Percentiles rank a stretch among this genome's conserved stretches.
Conservation (phyloP, 495 filamentous ascomycete genomes). For the Xylaria scruposa region DNA sequence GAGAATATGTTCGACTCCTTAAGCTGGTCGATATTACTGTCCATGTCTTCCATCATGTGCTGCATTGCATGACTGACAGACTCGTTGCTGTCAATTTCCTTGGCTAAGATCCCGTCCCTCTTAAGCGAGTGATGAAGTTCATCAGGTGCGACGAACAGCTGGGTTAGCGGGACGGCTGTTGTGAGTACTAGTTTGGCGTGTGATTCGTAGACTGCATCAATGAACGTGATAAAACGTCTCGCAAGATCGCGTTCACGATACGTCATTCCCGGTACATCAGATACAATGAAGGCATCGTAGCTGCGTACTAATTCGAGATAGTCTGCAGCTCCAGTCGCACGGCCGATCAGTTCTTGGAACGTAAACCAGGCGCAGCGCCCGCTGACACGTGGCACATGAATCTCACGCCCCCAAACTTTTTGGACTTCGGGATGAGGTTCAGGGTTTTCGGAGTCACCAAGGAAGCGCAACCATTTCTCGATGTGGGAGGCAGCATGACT, state of each 20-base stretch:
- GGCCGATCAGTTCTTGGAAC: slow-evolving; percentile 87
- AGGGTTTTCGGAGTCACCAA: slow-evolving; percentile 80
- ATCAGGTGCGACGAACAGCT: slow-evolving; percentile 85
- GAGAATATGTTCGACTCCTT: slow-evolving; percentile 89
- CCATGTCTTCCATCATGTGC: slow-evolving; percentile 91
- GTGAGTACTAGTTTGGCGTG: slow-evolving; percentile 95
- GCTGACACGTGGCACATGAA: slow-evolving; percentile 84
- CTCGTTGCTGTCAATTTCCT: slow-evolving; percentile 55
- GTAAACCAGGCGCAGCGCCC: slow-evolving; percentile 88
- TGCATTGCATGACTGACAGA: slow-evolving; percentile 83
- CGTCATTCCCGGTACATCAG: slow-evolving; percentile 91
- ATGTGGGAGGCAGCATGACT: slow-evolving; percentile 78
- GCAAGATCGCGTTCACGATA: slow-evolving; percentile 86
- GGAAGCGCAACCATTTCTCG: slow-evolving; percentile 91
- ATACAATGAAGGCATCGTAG: slow-evolving; percentile 91
- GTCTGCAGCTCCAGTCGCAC: slow-evolving; percentile 88
- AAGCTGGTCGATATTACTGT: slow-evolving; percentile 81
- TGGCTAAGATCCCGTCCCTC: slow-evolving; percentile 47
- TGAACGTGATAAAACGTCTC: slow-evolving; percentile 93
- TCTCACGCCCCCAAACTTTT: slow-evolving; percentile 91
- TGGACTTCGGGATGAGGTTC: slow-evolving; percentile 79
- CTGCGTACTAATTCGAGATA: slow-evolving; percentile 91
- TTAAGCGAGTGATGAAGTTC: slow-evolving; percentile 68
- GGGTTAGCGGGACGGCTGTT: slow-evolving; percentile 78
- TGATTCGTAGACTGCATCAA: slow-evolving; percentile 89